Conservation (phyloP, 257 asterid genomes). For the Ocimum tenuiflorum region DNA sequence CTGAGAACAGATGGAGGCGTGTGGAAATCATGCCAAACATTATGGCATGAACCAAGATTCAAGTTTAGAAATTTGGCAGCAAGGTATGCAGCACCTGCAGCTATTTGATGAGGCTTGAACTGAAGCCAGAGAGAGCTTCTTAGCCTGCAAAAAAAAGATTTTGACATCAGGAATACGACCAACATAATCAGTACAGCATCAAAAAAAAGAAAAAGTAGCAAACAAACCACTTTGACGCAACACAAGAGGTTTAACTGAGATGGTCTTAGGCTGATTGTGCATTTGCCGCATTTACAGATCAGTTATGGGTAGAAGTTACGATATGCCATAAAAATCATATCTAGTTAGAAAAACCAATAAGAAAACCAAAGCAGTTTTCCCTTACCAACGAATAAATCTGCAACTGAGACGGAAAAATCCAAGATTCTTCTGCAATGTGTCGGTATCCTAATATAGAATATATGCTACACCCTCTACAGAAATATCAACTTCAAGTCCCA, state of each 20-base stretch:
- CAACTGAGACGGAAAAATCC: constrained; percentile 71
- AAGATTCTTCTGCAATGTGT: constrained; percentile 78
- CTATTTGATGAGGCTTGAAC: constrained; percentile 97
- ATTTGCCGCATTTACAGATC: too few relatives aligned
- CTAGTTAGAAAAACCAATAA: constrained; percentile 30
- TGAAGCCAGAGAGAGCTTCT: constrained; percentile 96
- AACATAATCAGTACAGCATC: background rate
- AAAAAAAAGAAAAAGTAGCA: constrained; percentile 18
- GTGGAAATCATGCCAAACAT: constrained; percentile 73
- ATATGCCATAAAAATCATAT: constrained; percentile 14
- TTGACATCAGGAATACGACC: constrained; percentile 6
- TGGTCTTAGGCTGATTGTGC: too few relatives aligned
- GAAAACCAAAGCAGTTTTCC: constrained; percentile 49
- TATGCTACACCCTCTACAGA: constrained; percentile 48
- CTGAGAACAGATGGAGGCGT: constrained; percentile 72
- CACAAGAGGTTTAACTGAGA: constrained; percentile 25
- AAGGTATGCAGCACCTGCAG: constrained; percentile 98
- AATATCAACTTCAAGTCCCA: constrained; percentile 40
- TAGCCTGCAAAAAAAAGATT: constrained; percentile 49
- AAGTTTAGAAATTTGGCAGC: constrained; percentile 75
- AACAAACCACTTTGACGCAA: constrained; percentile 36
- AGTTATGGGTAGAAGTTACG: constrained; percentile 12
- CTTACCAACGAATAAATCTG: constrained; percentile 91
- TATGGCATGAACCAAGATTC: constrained; percentile 68
- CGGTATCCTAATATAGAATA: constrained; percentile 49